Evolutionary conservation across 352 stramenopile species (phyloP), one percentile per base, ranked within the genome.

Genomic region (Globisporangium carolinianum): DNA sequence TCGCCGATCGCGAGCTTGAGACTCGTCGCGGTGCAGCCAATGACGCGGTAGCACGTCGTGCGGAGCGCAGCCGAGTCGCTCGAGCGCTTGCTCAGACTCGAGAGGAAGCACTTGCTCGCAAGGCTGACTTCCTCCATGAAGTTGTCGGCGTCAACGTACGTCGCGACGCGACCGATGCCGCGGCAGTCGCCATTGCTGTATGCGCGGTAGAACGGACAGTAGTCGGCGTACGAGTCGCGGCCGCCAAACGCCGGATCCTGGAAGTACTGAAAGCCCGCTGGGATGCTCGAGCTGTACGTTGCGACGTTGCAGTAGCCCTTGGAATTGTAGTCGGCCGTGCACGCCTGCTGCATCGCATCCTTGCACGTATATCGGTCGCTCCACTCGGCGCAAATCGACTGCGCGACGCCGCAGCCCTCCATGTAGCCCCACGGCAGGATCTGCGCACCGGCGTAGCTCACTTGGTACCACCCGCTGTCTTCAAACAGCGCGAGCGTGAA

Each of bases 201-300:
- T 6, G 70, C 79, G 2, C 73, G 69, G 55, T 88, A 92, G 55
- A 89, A 86, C 36, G 85, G 83, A 57, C 85, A 94, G 63, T 90
- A 93, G 66, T 94, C 85, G 0, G 79, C 71, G 47, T 76, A 92
- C 14, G 76, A 69, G 52, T 91, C 79, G 17, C 70, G 66, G 1
- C 83, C 83, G 1, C 79, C 80, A 15, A 89, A 71, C 10, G 43
- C 53, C 3, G 72, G 66, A 50, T 92, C 72, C 37, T 79, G 56
- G 51, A 94, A 94, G 58, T 94, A 94, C 67, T 92, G 82, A 45
- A 91, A 94, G 3, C 76, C 78, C 7, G 79, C 69, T 1, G 82
- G 80, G 46, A 94, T 88, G 43, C 76, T 89, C 17, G 72, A 75
- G 1, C 63, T 73, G 56, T 92, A 90, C 32, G 41, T 72, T 0